Evolutionary conservation across 331 rosid species (phyloP).

Genomic region (Phaseolus coccineus): DNA sequence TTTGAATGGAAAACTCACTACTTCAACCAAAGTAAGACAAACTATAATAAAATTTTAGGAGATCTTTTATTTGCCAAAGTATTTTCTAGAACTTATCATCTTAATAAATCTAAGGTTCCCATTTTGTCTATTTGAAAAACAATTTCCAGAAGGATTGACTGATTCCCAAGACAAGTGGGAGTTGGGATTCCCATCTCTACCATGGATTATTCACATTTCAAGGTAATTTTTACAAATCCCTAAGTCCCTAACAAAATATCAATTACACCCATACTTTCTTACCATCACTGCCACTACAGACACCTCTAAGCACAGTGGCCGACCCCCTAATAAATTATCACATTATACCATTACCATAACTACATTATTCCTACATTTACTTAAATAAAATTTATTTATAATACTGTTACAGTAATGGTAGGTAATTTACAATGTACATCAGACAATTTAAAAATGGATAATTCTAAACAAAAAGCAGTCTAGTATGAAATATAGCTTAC

Average conservation of each 20-base stretch:
- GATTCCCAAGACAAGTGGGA: neutral
- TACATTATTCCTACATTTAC: neutral
- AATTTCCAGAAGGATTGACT: neutral
- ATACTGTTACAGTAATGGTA: neutral
- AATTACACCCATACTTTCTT: neutral
- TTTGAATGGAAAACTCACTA: neutral
- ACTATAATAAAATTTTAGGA: neutral
- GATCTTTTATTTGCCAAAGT: neutral
- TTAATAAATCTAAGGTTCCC: neutral
- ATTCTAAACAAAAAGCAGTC: neutral
- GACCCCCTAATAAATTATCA: neutral
- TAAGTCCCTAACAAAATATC: neutral
- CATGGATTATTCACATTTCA: neutral
- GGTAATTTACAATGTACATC: neutral
- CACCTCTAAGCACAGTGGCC: no score
- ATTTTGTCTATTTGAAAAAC: neutral
- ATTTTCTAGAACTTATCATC: neutral
- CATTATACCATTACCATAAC: neutral
- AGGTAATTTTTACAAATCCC: neutral
- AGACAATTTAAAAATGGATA: neutral
- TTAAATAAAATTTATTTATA: constrained; percentile 5
- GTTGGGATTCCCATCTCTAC: neutral
- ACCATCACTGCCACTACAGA: neutral
- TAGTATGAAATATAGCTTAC: constrained; percentile 26
- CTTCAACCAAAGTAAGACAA: neutral